Base-by-base conservation (phyloP, 176 grass and related monocot genomes). In the Aechmea fasciata region DNA sequence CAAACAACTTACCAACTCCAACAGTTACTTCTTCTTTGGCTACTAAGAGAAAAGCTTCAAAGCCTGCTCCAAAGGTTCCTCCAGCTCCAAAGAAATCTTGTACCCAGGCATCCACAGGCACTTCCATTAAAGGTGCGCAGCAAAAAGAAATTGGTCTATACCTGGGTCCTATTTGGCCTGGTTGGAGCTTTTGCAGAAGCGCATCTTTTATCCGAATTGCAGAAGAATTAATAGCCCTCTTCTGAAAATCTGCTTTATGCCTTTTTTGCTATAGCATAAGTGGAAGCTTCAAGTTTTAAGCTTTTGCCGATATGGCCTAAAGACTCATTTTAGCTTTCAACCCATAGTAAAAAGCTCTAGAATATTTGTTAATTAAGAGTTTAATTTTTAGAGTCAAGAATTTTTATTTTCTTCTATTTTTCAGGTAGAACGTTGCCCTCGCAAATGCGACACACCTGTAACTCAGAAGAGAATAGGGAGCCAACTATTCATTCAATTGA, bases 21-120 rank as follows among this genome's bases (percentile, higher is more conserved):
- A 57, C 52, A 50, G 11, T 67, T 64, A 79, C 18, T 69, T 77
- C 80, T 50, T 82, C 82, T 52, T 63, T 73, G 48, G 29, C 67
- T 9, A 84, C 72, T 18, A 96, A 91, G 69, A 88, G 88, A 70
- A 91, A 96, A 77, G n/a, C 70, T 51, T 57, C 85, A 15, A 96
- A 71, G 23, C 77, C 72, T 71, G 51, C 85, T 65, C 59, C 64
- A 13, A 84, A 75, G 62, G 63, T 78, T 17, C 48, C 77, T 80
- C 51, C 84, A 67, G 63, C 79, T 66, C 52, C 70, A 11, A 89
- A 96, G 76, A 91, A 70, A 80, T 29, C 66, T 10, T 71, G 59
- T 50, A 70, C 22, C 53, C 18, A 52, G 47, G 67, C 75, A 2
- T 20, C 64, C 17, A 22, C 62, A 19, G 50, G 11, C 47, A 71